phyloP scores from a whole-genome alignment of 805 yeast genomes.

The Wickerhamomyces subpelliculosus region DNA sequence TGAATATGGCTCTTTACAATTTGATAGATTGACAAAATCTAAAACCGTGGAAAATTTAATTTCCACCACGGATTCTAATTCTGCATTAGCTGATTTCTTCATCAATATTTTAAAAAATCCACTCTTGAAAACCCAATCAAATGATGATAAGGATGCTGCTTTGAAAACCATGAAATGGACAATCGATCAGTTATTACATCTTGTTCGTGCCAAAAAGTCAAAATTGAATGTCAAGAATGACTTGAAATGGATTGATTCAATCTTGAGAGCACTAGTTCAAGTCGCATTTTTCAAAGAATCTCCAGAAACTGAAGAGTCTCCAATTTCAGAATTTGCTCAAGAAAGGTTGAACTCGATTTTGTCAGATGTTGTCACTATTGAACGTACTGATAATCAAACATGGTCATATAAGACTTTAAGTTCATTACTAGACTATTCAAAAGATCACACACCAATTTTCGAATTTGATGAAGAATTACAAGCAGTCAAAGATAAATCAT shows the following conservation, averaged over 20 bases:
- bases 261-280: conserved; percentile 24
- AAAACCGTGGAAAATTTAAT: conserved; percentile 50
- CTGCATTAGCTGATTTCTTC: conserved; percentile 10
- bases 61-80: conserved; percentile 7
- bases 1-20: conserved; percentile 53
- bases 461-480: conserved; percentile 55
- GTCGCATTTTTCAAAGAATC: conserved; percentile 25
- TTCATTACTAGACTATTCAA: conserved; percentile 24
- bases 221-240: conserved; percentile 15
- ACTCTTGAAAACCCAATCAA: conserved; percentile 6
- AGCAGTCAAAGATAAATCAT: conserved; percentile 40
- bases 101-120: conserved; percentile 11
- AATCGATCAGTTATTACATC: conserved; percentile 48
- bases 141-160: conserved; percentile 5
- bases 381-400: conserved; percentile 37
- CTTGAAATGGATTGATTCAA: conserved; percentile 22
- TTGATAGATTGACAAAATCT: conserved; percentile 71
- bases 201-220: conserved; percentile 40
- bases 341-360: conserved; percentile 67
- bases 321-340: conserved; percentile 38
- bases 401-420: conserved; percentile 58
- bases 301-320: conserved; percentile 10
- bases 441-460: conserved; percentile 22
- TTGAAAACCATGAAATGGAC: conserved; percentile 38
- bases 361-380: conserved; percentile 43